Conservation (phyloP, 192 early-diverging fungal species). For the Backusella tuberculispora region DNA sequence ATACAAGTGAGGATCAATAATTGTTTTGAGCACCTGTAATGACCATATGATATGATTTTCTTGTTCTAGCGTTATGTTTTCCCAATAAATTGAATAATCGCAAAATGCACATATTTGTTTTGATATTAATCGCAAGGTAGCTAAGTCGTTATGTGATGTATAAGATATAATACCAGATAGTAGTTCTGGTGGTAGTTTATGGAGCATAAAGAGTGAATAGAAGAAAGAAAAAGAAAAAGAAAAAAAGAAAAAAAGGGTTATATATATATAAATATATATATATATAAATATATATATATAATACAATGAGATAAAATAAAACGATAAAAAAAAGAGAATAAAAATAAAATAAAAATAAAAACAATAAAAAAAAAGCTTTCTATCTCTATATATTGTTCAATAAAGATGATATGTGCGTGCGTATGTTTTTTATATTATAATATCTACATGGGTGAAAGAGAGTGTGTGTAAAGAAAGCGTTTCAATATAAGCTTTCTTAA, state of each 20-base stretch:
- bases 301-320: not conserved
- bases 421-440: not conserved
- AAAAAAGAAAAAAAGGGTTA: not conserved
- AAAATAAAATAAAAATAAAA: not conserved
- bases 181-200: conserved; percentile 21
- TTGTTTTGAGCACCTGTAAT: not conserved
- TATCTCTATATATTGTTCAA: conserved; percentile 14
- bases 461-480: not conserved
- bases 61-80: not conserved
- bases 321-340: not conserved
- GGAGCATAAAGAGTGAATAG: not conserved
- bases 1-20: not conserved
- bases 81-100: conserved; percentile 15
- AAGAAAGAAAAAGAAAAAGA: not conserved
- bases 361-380: not conserved
- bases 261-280: no score
- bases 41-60: not conserved
- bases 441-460: not conserved
- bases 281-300: no score
- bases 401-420: not conserved
- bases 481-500: conserved; percentile 6
- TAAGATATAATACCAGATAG: conserved; percentile 4
- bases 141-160: conserved; percentile 16
- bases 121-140: conserved; percentile 3
- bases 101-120: not conserved